These are phyloP conservation scores for Ceratobasidium sp. DNA, from an alignment of 1,284 basidiomycete genomes.

Conservation along the genomic window DNA sequence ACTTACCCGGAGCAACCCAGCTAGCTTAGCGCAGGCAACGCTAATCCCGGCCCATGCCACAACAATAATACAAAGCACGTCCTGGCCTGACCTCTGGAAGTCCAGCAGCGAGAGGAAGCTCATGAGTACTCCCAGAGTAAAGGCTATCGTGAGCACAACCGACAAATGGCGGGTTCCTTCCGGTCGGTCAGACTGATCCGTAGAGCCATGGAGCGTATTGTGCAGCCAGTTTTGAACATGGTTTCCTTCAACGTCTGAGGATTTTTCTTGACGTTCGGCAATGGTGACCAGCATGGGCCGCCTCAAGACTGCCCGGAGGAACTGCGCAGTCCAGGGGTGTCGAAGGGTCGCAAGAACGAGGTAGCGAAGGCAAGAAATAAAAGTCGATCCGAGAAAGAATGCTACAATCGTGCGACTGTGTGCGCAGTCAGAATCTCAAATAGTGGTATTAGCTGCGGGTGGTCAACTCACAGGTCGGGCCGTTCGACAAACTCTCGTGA, in stretches of 20 bases:
- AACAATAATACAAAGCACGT: slow-evolving; percentile 31
- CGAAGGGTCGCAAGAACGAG: slow-evolving; percentile 40
- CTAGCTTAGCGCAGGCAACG: slow-evolving; percentile 34
- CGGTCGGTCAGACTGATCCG: neutral
- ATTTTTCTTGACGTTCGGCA: slow-evolving; percentile 29
- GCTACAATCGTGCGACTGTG: slow-evolving; percentile 54
- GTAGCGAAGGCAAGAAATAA: slow-evolving; percentile 54
- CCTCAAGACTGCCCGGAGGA: slow-evolving; percentile 43
- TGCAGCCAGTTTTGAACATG: slow-evolving; percentile 42
- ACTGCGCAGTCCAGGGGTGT: slow-evolving; percentile 44
- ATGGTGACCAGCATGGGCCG: slow-evolving; percentile 37
- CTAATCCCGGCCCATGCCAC: slow-evolving; percentile 33
- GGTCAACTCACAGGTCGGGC: slow-evolving; percentile 47
- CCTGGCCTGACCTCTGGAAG: neutral
- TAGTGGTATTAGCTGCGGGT: slow-evolving; percentile 14
- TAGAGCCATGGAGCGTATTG: slow-evolving; percentile 28
- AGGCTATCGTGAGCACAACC: slow-evolving; percentile 20
- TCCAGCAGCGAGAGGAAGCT: slow-evolving; percentile 27
- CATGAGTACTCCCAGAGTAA: slow-evolving; percentile 10
- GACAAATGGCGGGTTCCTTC: slow-evolving; percentile 30
- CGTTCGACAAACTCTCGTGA: slow-evolving; percentile 45
- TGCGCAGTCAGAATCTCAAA: slow-evolving; percentile 26
- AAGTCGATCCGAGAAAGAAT: slow-evolving; percentile 61
- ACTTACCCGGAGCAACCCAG: slow-evolving; percentile 49
- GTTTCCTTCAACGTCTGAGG: slow-evolving; percentile 14